Base-by-base conservation (phyloP, 495 filamentous ascomycete genomes). In the Penicillium psychrofluorescens region DNA sequence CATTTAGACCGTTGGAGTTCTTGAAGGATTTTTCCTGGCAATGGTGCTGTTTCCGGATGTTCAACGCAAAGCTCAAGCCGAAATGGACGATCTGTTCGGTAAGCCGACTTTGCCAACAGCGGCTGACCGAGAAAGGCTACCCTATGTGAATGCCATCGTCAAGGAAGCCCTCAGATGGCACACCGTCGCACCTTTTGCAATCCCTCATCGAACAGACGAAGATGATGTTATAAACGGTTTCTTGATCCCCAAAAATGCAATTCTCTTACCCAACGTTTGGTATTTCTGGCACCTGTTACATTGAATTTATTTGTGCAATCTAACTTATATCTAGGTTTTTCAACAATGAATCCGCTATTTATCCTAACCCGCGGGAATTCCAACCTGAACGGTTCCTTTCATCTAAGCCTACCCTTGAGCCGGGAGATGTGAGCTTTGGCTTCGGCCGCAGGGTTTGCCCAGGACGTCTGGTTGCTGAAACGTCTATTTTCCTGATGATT, bases 31-130 rank as follows among this genome's bases (percentile, higher is more conserved):
- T 45, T 64, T 75, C 53, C 50, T 74, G 1, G 73, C 70, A 7
- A 72, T 77, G 66, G 59, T 52, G 0, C 28, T 74, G 4, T 74
- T 61, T 50, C 76, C 77, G 0, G 62, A 74, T 0, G 72, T 71
- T 0, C 74, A 77, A 40, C 50, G 55, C 12, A 75, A 70, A 22
- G 78, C 79, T 4, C 78, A 78, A 48, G 72, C 66, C 7, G 79
- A 85, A 50, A 59, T 86, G 34, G 79, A 83, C 50, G 47, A 54
- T 10, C 69, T 80, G 3, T 51, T 78, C 8, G 74, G 75, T 0
- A 41, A 15, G 9, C 22, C 32, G 8, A 40, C 46, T 10, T 53
- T 70, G 7, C 61, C 62, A 1, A 43, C 42, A 15, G 49, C 55
- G 28, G 41, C 43, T 0, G 62, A 70, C 35, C 55, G 59, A 4